These are phyloP conservation scores for Chrysoporthe deuterocubensis DNA, from an alignment of 2,329 filamentous ascomycete genomes.

Conservation along the genomic window DNA sequence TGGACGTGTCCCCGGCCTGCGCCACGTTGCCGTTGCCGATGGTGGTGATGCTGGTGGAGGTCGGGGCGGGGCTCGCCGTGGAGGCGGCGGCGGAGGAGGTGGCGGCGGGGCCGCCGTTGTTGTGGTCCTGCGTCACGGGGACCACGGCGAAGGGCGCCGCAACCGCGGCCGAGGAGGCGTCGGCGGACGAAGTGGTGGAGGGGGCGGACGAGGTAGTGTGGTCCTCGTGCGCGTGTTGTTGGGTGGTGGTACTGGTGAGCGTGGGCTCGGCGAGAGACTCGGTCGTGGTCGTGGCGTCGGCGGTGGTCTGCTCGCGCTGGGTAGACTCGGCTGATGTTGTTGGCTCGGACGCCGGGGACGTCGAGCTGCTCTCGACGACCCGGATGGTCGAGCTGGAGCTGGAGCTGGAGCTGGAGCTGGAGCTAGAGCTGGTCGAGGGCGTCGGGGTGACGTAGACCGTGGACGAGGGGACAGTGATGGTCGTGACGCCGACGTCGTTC, in stretches of 20 bases:
- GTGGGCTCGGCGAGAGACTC: background rate
- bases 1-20: conserved; percentile 17
- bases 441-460: conserved; percentile 18
- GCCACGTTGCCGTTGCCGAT: conserved; percentile 8
- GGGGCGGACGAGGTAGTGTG: background rate
- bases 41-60: background rate
- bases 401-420: background rate
- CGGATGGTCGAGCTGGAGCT: conserved; percentile 12
- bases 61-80: background rate
- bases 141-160: conserved; percentile 9
- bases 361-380: conserved; percentile 9
- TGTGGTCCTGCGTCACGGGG: background rate
- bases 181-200: background rate
- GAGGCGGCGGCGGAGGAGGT: background rate
- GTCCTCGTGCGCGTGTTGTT: background rate
- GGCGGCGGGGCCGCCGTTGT: background rate
- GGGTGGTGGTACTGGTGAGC: background rate
- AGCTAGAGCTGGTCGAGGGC: background rate
- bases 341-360: background rate
- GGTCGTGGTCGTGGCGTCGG: background rate
- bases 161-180: background rate
- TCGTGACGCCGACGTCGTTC: conserved; percentile 14
- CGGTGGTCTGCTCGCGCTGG: background rate
- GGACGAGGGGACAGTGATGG: conserved; percentile 21
- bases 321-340: background rate